Evolutionary conservation across 306 rosid species (phyloP), one percentile per base, ranked within the genome.

Genomic region (Vicia villosa): DNA sequence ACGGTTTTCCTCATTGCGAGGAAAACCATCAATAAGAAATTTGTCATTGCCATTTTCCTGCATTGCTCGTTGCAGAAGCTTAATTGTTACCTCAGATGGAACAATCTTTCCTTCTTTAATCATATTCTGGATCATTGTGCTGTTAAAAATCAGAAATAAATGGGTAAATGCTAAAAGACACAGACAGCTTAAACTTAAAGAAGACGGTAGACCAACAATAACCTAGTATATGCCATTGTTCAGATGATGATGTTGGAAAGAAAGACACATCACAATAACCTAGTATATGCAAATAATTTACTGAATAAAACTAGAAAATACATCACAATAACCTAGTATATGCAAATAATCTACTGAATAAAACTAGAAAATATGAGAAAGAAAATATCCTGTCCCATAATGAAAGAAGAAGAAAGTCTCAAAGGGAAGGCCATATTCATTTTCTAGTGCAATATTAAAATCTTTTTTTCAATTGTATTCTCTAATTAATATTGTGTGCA

Each of bases 1-100:
- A 77, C 96, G 99, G 73, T 91, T 95, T 89, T 95, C 99, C 84
- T 95, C 97, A 69, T 95, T 91, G 52, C 99, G 99, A 55, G 99
- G 99, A 79, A 95, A 95, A 63, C 99, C 99, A 84, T 95, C 99
- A 82, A 95, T 89, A 52, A 95, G 97, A 86, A 89, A 95, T 77
- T 87, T 95, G 80, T 89, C 88, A 69, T 95, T 95, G 52, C 86
- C 88, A 80, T 41, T 77, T 82, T 81, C 86, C 78, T 78, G 66
- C 71, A 95, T 95, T 80, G 99, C 99, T 62, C 43, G 83, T 68
- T 91, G 86, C 72, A 95, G 88, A 82, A 95, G 99, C 85, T 80
- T 86, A 75, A 95, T 89, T 36, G 99, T 95, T 63, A 95, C 99
- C 78, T 89, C 97, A 0, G 97, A 87, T 50, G 99, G 97, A 76